Base-by-base conservation (phyloP, 2,329 filamentous ascomycete genomes). In the Pestalotiopsis fici region DNA sequence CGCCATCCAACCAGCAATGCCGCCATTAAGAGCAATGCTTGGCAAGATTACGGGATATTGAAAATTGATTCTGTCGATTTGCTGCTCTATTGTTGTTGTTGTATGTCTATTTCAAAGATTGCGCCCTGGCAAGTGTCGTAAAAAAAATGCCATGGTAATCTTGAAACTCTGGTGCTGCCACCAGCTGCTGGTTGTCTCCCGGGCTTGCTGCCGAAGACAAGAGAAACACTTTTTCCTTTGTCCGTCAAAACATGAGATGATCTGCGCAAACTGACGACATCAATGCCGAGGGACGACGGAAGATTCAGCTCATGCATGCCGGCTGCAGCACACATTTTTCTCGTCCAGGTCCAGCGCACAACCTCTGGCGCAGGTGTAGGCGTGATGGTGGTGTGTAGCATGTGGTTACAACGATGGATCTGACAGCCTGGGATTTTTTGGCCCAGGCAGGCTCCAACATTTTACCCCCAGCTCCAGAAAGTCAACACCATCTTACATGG, bases 241-340 rank as follows among this genome's bases (percentile, higher is more conserved):
- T 37, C 13, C 25, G 31, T 35, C 59, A 27, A 61, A 31, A 35
- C 59, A 61, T 43, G 28, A 35, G 28, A 61, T 23, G 59, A 61
- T 61, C 59, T 61, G 59, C 59, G 31, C 25, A 12, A 4, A 13
- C 21, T 23, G 31, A 39, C 28, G 28, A 39, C 25, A 35, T 37
- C 25, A 35, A 37, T 61, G 28, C 27, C 59, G 59, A 35, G 15
- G 21, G 25, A 18, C 28, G 59, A 35, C 21, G 35, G 59, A 39
- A 61, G n/a, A 31, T 35, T 61, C 59, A 61, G 59, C 59, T 61
- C 59, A 27, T 61, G 59, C 59, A 61, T n/a, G 18, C n/a, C 59
- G 23, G 59, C 35, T 37, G 59, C 59, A 31, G 15, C 31, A 35
- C 15, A 61, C 13, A 35, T 61, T 23, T 35, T 27, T 31, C 59